Base-by-base conservation (phyloP, 2,329 filamentous ascomycete genomes). In the Colletotrichum scovillei region DNA sequence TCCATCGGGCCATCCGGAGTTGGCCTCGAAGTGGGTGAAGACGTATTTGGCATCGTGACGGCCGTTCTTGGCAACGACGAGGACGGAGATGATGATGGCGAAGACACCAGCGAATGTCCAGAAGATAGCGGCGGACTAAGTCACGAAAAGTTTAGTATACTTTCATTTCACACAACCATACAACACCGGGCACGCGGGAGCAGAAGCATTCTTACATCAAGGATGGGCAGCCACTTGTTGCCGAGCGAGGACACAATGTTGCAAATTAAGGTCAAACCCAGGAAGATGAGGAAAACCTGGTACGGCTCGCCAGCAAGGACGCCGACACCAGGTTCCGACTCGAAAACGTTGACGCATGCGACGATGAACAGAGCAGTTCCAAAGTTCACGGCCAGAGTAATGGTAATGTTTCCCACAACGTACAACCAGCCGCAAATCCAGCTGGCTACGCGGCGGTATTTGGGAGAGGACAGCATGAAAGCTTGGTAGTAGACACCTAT, bases 301-400 rank as follows among this genome's bases (percentile, higher is more conserved):
- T 92, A 95, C 32, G 85, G 79, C 56, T 85, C 86, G 58, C 83
- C 87, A 3, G 80, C 80, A 62, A 89, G 82, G 72, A 90, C 79
- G 12, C 80, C 83, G 12, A 81, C 80, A 56, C 85, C 87, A 6
- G 82, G 80, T 46, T 82, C 80, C 3, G 81, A 81, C 68, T 88
- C 83, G 72, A 90, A 91, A 46, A 91, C 86, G 71, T 90, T 89
- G 80, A 91, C 79, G 78, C 87, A 89, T 16, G 84, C 86, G 69
- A 89, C 85, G 71, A 89, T 81, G 80, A 90, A 88, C 76, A 95
- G 89, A 0, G 91, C 93, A 4, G 93, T 94, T 7, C 92, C 93
- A 78, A 95, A 95, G 84, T 94, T 94, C 79, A 95, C 93, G n/a
- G 92, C 89, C n/a, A 95, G 86, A 0, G 93, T 95, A 77, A 95